Evolutionary conservation across 805 yeast genomes (phyloP).

Genomic region (Saccharomycopsis oosterbeekiorum): DNA sequence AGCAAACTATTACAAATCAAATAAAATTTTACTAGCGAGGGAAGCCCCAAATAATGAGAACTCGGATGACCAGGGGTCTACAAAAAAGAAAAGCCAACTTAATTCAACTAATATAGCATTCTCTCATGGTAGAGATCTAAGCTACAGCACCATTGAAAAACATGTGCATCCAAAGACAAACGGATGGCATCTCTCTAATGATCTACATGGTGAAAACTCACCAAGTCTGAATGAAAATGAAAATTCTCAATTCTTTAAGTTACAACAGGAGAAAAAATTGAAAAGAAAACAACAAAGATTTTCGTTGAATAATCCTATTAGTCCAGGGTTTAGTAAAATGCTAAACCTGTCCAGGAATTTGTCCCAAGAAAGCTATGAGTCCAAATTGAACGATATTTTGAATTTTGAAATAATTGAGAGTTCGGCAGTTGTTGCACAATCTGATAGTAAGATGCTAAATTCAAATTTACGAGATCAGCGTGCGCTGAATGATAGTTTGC

Average conservation of each 20-base stretch:
- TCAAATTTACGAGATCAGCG: neutral
- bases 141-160: neutral
- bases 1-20: neutral
- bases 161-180: neutral
- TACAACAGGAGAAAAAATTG: neutral
- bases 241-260: neutral
- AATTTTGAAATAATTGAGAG: neutral
- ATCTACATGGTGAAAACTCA: neutral
- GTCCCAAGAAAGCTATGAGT: neutral
- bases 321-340: neutral
- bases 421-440: neutral
- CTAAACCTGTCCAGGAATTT: neutral
- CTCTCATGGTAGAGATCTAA: neutral
- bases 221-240: neutral
- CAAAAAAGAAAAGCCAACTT: neutral
- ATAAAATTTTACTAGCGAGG: neutral
- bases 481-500: neutral
- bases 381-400: neutral
- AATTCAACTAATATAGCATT: neutral
- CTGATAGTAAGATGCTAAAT: neutral
- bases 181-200: neutral
- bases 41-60: neutral
- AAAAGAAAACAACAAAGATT: neutral
- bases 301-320: neutral
- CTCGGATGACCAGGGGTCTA: neutral